Evolutionary conservation across 176 grass and related monocot genomes (phyloP).

Genomic region (Tillandsia leiboldiana): DNA sequence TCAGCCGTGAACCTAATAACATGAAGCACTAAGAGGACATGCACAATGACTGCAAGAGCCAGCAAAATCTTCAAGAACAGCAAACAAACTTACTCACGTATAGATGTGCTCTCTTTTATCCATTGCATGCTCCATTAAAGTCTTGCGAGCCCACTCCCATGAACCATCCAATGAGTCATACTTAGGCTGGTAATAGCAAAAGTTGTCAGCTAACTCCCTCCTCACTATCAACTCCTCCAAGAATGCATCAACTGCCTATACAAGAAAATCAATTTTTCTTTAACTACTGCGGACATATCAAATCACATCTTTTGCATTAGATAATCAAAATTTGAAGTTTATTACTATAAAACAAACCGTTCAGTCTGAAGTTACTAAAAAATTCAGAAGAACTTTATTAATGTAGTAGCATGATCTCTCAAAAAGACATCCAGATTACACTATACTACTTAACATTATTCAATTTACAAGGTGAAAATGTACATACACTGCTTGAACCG

Average conservation of each 20-base stretch:
- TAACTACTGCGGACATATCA: too few species aligned
- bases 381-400: too few species aligned
- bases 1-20: not conserved
- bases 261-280: not conserved
- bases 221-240: constrained; percentile 91
- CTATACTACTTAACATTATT: too few species aligned
- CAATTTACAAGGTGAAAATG: too few species aligned
- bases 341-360: too few species aligned
- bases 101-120: constrained; percentile 86
- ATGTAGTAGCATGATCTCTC: too few species aligned
- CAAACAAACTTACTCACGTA: constrained; percentile 36
- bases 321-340: not conserved
- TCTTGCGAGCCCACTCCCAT: constrained; percentile 89
- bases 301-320: constrained; percentile 8
- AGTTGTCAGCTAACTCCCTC: constrained; percentile 92
- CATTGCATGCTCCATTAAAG: constrained; percentile 54
- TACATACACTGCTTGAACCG: too few species aligned
- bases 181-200: constrained; percentile 82
- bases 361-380: too few species aligned
- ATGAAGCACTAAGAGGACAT: not conserved
- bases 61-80: not conserved
- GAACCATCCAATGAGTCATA: constrained; percentile 79
- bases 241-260: constrained; percentile 74
- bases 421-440: too few species aligned
- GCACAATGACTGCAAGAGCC: not conserved